Conservation (phyloP, 768 basidiomycete species). For the Rhodotorula kratochvilovae region DNA sequence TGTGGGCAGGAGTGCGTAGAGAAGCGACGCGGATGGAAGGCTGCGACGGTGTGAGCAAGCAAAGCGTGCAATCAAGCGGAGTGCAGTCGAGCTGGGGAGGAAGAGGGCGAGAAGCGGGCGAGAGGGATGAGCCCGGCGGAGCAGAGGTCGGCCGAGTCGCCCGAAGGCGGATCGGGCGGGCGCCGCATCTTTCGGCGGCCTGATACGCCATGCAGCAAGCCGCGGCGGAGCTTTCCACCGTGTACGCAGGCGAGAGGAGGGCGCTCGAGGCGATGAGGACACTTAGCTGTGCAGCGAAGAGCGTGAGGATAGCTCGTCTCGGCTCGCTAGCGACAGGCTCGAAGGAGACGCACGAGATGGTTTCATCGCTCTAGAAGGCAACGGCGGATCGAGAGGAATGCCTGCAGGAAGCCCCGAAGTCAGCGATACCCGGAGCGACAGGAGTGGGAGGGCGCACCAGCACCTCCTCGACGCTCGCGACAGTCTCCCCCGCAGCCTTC, state of each 20-base stretch:
- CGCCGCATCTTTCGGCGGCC: neutral
- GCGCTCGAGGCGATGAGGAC: too few relatives aligned
- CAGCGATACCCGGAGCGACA: neutral
- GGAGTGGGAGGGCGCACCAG: slow-evolving; percentile 2
- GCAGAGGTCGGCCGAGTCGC: neutral
- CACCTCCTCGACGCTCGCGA: slow-evolving; percentile 10
- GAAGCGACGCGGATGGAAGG: too few relatives aligned
- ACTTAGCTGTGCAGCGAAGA: too few relatives aligned
- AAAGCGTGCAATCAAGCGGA: too few relatives aligned
- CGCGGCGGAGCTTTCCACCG: neutral
- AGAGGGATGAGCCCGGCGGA: neutral
- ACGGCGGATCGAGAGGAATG: slow-evolving; percentile 17
- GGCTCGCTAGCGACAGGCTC: too few relatives aligned
- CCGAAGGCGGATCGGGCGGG: neutral
- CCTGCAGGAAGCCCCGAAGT: neutral
- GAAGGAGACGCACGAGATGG: too few relatives aligned
- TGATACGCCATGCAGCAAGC: neutral
- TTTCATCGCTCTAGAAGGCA: slow-evolving; percentile 14
- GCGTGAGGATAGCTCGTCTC: too few relatives aligned
- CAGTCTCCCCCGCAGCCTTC: neutral
- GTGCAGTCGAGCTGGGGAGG: neutral
- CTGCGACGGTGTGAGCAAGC: too few relatives aligned
- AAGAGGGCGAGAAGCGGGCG: neutral
- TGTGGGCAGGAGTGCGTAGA: neutral
- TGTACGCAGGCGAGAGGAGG: too few relatives aligned